A percentile compares a stretch with the other conserved stretches of the same genome.
Conservation (phyloP, 768 basidiomycete genomes). For the Hydnum rufescens region DNA sequence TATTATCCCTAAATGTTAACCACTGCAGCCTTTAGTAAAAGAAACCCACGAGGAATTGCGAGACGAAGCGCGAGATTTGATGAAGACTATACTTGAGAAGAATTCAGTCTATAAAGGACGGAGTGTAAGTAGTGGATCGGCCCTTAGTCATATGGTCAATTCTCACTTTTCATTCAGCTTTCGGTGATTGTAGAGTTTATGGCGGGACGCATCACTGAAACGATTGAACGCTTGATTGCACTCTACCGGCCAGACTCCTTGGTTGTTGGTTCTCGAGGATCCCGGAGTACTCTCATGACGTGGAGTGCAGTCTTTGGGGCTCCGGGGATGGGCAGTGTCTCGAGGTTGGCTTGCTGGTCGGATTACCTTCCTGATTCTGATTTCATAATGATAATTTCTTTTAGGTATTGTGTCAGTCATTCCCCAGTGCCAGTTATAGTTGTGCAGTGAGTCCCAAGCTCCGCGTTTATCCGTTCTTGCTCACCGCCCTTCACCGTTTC, state of each 20-base stretch:
- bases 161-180: conserved; percentile 26
- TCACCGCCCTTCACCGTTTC: not conserved
- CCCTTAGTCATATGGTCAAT: not conserved
- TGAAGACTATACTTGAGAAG: conserved; percentile 62
- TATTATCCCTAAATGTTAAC: not conserved
- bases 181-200: conserved; percentile 89
- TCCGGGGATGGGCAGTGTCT: conserved; percentile 42
- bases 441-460: conserved; percentile 29
- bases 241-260: conserved; percentile 83
- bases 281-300: conserved; percentile 32
- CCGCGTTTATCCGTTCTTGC: not conserved
- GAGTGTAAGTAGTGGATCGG: conserved; percentile 27
- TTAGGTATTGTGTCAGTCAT: conserved; percentile 66
- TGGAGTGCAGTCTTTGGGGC: conserved; percentile 32
- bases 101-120: conserved; percentile 61
- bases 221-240: conserved; percentile 80
- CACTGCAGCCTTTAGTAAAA: conserved; percentile 29
- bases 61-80: conserved; percentile 71
- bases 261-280: conserved; percentile 79
- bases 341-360: conserved; percentile 20
- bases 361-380: not conserved
- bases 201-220: conserved; percentile 73
- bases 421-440: conserved; percentile 95
- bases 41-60: conserved; percentile 49
- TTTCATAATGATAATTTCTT: not conserved